Evolutionary conservation across 83 land plant genomes (phyloP), one percentile per base, ranked within the genome.

Genomic region (Isoetes engelmannii): DNA sequence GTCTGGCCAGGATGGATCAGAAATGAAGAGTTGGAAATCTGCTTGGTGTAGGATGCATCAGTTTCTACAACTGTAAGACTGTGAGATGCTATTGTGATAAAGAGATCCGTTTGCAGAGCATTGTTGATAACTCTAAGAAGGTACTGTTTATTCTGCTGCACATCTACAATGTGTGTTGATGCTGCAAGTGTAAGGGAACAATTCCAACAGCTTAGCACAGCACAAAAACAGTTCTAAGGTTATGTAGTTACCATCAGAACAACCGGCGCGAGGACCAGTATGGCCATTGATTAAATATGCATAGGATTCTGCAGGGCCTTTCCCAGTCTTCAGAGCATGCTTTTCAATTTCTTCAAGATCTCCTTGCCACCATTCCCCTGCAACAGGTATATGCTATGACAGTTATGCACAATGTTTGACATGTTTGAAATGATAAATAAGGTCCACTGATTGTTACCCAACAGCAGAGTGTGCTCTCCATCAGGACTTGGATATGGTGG

Each of bases 41-140:
- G 55, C 55, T 51, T 51, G 13, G 55, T 51, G 55, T 51, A 51
- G 3, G 55, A 51, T 51, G 55, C 55, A 17, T 51, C 55, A 17
- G 17, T 51, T 15, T 51, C 55, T 12, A 51, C 55, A 17, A 51
- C 55, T 12, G 55, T 51, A 12, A 51, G 13, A 17, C 15, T 51
- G 55, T 51, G 55, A 51, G 1, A 12, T 3, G 55, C 55, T 12
- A 51, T 51, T 51, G 55, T 12, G 55, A 51, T 12, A 3, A 51
- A 51, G 55, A 51, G 55, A 17, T 51, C 55, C 55, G 13, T 12
- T 51, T 51, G 15, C 55, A 51, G 55, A 1, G 55, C 55, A 51
- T 12, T 15, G 17, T 51, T 51, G 55, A 51, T 51, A 17, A 51
- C 17, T 51, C 55, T 51, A 12, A 51, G 55, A 17, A 51, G 55